phyloP scores from a whole-genome alignment of 306 rosid genomes.

The Acacia melanoxylon region DNA sequence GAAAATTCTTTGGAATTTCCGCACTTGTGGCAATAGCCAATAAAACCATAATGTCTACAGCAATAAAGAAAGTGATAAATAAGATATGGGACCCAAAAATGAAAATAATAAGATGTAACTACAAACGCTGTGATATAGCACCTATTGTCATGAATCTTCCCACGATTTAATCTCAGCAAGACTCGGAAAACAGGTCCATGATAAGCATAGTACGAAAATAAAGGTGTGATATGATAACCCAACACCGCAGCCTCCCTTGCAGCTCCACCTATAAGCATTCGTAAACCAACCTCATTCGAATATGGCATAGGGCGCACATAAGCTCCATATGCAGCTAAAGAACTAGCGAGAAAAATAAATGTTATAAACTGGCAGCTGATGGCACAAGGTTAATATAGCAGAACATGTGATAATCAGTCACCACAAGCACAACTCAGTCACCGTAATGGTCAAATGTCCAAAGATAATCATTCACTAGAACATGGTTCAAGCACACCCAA shows the following conservation, averaged over 20 bases:
- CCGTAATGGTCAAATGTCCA: not conserved
- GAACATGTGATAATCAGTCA: conserved; percentile 10
- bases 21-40: conserved; percentile 71
- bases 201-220: conserved; percentile 79
- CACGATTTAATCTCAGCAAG: conserved; percentile 73
- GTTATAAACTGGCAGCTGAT: conserved; percentile 6
- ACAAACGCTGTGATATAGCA: conserved; percentile 13
- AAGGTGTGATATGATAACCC: conserved; percentile 76
- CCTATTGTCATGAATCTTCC: conserved; percentile 74
- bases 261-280: conserved; percentile 98
- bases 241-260: conserved; percentile 79
- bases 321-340: conserved; percentile 97
- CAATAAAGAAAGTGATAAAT: not conserved
- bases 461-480: not conserved
- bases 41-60: conserved; percentile 70
- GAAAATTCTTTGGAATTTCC: conserved; percentile 77
- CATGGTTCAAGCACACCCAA: conserved; percentile 1
- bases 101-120: not conserved
- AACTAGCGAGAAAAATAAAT: conserved; percentile 42
- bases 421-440: conserved; percentile 10
- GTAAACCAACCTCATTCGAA: conserved; percentile 84
- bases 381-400: conserved; percentile 19
- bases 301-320: conserved; percentile 84
- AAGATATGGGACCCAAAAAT: conserved; percentile 5
- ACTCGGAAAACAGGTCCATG: conserved; percentile 94